A percentile compares a stretch with the other conserved stretches of the same genome.
Evolutionary conservation across 2,329 filamentous ascomycete genomes (phyloP).

Genomic region (Colletotrichum coccodes): DNA sequence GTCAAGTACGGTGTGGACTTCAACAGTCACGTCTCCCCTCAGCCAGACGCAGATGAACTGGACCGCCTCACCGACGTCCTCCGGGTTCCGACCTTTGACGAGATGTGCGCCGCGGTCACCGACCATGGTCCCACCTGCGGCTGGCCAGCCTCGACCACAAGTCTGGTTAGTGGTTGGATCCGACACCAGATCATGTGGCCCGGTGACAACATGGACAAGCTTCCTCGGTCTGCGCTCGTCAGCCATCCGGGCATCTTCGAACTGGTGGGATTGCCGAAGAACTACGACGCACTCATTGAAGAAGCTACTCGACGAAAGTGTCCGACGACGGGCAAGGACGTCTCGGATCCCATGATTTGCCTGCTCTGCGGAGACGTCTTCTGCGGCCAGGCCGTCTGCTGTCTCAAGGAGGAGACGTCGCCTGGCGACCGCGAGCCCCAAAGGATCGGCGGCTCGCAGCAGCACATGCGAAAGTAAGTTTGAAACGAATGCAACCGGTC

Average conservation of each 20-base stretch:
- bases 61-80: slow-evolving; percentile 82
- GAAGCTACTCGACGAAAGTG: slow-evolving; percentile 87
- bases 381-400: slow-evolving; percentile 94
- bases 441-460: slow-evolving; percentile 84
- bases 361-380: slow-evolving; percentile 97
- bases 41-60: slow-evolving; percentile 79
- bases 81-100: slow-evolving; percentile 80
- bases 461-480: slow-evolving; percentile 86
- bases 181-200: slow-evolving; percentile 65
- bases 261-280: slow-evolving; percentile 89
- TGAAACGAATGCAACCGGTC: not conserved
- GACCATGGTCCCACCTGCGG: slow-evolving; percentile 54
- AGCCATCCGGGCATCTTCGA: slow-evolving; percentile 95
- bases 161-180: slow-evolving; percentile 77
- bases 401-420: slow-evolving; percentile 71
- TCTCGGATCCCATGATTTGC: slow-evolving; percentile 91
- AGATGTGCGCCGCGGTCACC: slow-evolving; percentile 75
- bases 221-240: slow-evolving; percentile 57
- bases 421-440: slow-evolving; percentile 51
- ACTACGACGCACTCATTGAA: slow-evolving; percentile 92
- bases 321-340: slow-evolving; percentile 89
- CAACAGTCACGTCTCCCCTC: slow-evolving; percentile 72
- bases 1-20: slow-evolving; percentile 92
- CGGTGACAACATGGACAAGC: slow-evolving; percentile 32
- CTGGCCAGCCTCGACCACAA: slow-evolving; percentile 58